A percentile compares a stretch with the other conserved stretches of the same genome.
Conservation (phyloP, 805 yeast genomes). For the Naumovozyma baii region DNA sequence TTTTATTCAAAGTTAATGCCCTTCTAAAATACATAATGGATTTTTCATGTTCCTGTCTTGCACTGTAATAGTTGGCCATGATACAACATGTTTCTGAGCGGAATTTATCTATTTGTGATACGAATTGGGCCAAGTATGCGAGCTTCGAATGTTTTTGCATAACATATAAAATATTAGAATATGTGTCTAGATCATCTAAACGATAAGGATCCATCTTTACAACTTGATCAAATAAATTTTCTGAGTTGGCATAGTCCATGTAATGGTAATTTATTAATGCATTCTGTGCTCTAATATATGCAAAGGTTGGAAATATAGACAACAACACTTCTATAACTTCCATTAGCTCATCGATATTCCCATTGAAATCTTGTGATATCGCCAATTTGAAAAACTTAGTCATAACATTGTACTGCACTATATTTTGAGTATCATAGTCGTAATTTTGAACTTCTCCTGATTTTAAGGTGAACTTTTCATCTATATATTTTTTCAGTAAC, state of each 20-base stretch:
- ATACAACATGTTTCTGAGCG: slow-evolving; percentile 93
- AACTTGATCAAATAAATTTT: slow-evolving; percentile 65
- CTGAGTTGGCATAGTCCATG: slow-evolving; percentile 78
- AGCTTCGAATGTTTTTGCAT: slow-evolving; percentile 82
- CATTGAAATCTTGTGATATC: slow-evolving; percentile 70
- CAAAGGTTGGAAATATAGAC: slow-evolving; percentile 58
- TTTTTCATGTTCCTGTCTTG: slow-evolving; percentile 87
- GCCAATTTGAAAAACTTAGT: slow-evolving; percentile 54
- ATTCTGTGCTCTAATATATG: slow-evolving; percentile 67
- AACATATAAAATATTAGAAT: slow-evolving; percentile 90
- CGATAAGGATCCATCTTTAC: slow-evolving; percentile 70
- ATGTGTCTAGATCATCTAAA: slow-evolving; percentile 83
- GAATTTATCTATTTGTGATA: slow-evolving; percentile 71
- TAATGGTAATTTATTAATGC: slow-evolving; percentile 76
- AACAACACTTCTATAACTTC: slow-evolving; percentile 42
- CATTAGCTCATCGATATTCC: slow-evolving; percentile 46
- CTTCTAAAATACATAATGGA: slow-evolving; percentile 89
- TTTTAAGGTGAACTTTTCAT: slow-evolving; percentile 17
- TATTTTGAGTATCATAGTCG: slow-evolving; percentile 10
- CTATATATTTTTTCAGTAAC: slow-evolving; percentile 32
- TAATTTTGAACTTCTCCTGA: slow-evolving; percentile 1
- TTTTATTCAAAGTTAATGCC: slow-evolving; percentile 71
- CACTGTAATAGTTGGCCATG: slow-evolving; percentile 84
- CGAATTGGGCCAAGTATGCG: slow-evolving; percentile 77
- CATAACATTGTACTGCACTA: slow-evolving; percentile 27